Conservation (phyloP, 164 flowering plant genomes). For the Chimonanthus praecox region DNA sequence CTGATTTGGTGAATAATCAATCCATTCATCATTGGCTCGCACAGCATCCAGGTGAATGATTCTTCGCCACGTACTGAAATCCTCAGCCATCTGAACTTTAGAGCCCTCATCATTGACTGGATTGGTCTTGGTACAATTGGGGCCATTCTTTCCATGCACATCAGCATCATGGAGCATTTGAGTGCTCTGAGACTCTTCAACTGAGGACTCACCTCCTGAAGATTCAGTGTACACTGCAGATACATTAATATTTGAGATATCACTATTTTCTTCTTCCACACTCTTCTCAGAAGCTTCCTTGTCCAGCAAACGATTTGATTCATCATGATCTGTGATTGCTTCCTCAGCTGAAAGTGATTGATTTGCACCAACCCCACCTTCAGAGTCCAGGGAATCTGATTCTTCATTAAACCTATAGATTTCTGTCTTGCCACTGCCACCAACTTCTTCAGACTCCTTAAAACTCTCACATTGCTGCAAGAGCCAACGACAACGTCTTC, state of each 20-base stretch:
- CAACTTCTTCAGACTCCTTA: slow-evolving; percentile 17
- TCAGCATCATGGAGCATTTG: slow-evolving; percentile 10
- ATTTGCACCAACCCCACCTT: slow-evolving; percentile 77
- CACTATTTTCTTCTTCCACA: neutral
- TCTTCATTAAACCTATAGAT: slow-evolving; percentile 21
- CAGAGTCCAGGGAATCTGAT: slow-evolving; percentile 40
- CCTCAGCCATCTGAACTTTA: slow-evolving; percentile 36
- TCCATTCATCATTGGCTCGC: slow-evolving; percentile 81
- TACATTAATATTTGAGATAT: slow-evolving; percentile 6
- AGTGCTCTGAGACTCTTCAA: slow-evolving; percentile 5
- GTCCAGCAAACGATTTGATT: slow-evolving; percentile 16
- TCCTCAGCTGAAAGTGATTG: slow-evolving; percentile 69
- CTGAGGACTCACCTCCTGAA: slow-evolving; percentile 17
- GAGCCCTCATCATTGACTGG: slow-evolving; percentile 23
- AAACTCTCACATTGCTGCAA: slow-evolving; percentile 17
- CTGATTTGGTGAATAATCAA: slow-evolving; percentile 46
- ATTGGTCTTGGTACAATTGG: slow-evolving; percentile 16
- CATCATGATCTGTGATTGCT: slow-evolving; percentile 32
- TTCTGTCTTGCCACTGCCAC: slow-evolving; percentile 10
- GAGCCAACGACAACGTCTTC: slow-evolving; percentile 38
- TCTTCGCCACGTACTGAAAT: slow-evolving; percentile 82
- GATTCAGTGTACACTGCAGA: slow-evolving; percentile 11
- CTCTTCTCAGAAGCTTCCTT: slow-evolving; percentile 8
- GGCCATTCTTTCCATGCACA: slow-evolving; percentile 28
- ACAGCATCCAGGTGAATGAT: slow-evolving; percentile 89